phyloP scores from a whole-genome alignment of 2,329 filamentous ascomycete genomes.

The Aureobasidium sp. region DNA sequence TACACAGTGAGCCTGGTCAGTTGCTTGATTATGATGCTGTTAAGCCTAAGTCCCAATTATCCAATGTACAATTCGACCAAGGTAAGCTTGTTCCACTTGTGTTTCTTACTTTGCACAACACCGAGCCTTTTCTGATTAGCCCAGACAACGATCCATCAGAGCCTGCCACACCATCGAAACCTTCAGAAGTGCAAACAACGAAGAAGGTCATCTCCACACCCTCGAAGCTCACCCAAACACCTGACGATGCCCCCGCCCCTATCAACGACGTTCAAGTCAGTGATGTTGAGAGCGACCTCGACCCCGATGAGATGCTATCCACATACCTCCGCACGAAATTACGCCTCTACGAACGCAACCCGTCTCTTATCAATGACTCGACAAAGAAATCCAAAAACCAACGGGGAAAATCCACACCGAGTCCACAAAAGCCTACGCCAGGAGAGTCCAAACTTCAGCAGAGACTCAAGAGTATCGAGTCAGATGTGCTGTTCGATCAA shows the following conservation, averaged over 20 bases:
- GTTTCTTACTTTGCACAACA: not conserved
- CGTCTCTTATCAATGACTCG: slow-evolving; percentile 49
- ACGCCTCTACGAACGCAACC: slow-evolving; percentile 40
- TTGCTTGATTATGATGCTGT: slow-evolving; percentile 29
- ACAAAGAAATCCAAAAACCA: slow-evolving; percentile 32
- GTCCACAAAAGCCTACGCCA: slow-evolving; percentile 25
- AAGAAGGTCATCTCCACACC: not conserved
- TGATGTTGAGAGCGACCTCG: slow-evolving; percentile 44
- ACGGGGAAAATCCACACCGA: slow-evolving; percentile 19
- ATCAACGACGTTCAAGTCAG: slow-evolving; percentile 35
- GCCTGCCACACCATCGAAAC: not conserved
- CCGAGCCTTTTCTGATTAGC: slow-evolving; percentile 10
- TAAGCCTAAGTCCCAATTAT: slow-evolving; percentile 21
- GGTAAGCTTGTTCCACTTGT: slow-evolving; percentile 1
- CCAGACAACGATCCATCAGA: slow-evolving; percentile 1
- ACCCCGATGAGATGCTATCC: slow-evolving; percentile 52
- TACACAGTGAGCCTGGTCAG: slow-evolving; percentile 51
- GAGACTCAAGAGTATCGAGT: slow-evolving; percentile 71
- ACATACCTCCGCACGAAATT: slow-evolving; percentile 70
- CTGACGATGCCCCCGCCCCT: not conserved
- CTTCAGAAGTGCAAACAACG: not conserved
- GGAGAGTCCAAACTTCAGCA: slow-evolving; percentile 60
- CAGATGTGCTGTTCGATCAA: slow-evolving; percentile 47
- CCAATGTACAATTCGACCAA: not conserved
- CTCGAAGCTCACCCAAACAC: not conserved